These are phyloP conservation scores for Amanita inopinata DNA, from an alignment of 768 basidiomycete genomes.

Conservation along the genomic window DNA sequence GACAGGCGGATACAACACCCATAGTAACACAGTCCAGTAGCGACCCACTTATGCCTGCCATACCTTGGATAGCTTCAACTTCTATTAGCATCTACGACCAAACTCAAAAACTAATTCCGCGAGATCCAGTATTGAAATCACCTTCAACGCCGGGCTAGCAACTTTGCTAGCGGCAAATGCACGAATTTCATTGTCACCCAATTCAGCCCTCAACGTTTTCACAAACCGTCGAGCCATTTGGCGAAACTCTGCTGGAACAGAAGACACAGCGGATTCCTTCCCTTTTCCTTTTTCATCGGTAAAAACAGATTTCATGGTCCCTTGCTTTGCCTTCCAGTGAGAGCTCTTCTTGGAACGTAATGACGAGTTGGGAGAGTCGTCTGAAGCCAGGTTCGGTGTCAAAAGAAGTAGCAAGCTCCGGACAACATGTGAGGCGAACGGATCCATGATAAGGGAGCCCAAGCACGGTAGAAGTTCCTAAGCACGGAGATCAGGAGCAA, in stretches of 20 bases:
- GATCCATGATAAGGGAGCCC: slow-evolving; percentile 62
- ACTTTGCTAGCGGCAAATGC: slow-evolving; percentile 69
- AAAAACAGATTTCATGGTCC: slow-evolving; percentile 74
- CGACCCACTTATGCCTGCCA: slow-evolving; percentile 51
- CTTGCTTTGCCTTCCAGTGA: slow-evolving; percentile 75
- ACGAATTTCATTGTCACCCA: slow-evolving; percentile 65
- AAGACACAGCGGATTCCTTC: slow-evolving; percentile 17
- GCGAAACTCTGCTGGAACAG: slow-evolving; percentile 39
- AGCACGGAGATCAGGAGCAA: background rate
- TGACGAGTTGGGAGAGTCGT: slow-evolving; percentile 25
- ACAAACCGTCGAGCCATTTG: slow-evolving; percentile 37
- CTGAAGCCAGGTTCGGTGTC: slow-evolving; percentile 43
- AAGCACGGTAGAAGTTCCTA: slow-evolving; percentile 68
- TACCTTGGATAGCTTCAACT: slow-evolving; percentile 62
- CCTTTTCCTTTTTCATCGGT: slow-evolving; percentile 31
- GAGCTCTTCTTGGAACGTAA: slow-evolving; percentile 82
- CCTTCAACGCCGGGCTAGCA: slow-evolving; percentile 70
- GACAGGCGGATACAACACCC: slow-evolving; percentile 57
- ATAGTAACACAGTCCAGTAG: slow-evolving; percentile 76
- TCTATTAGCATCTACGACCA: slow-evolving; percentile 63
- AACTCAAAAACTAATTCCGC: slow-evolving; percentile 9
- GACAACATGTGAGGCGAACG: slow-evolving; percentile 86
- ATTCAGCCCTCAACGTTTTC: slow-evolving; percentile 36
- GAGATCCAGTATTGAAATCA: slow-evolving; percentile 7
- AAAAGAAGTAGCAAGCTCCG: slow-evolving; percentile 72